phyloP scores from a whole-genome alignment of 2,329 filamentous ascomycete species.

The Microascus cirrosus region DNA sequence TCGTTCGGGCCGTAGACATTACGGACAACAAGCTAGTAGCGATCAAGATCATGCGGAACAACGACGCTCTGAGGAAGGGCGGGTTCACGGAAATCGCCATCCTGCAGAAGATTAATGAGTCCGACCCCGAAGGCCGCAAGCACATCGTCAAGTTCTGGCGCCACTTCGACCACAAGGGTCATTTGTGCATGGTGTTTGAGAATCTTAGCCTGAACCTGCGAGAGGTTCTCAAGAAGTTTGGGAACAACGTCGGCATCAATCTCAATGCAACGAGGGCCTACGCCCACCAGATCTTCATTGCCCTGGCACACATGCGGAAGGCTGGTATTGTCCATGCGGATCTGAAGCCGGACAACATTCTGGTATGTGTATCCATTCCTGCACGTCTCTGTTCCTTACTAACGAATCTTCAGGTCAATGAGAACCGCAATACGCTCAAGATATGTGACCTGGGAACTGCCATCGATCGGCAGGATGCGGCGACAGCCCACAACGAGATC shows the following conservation, averaged over 20 bases:
- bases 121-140: slow-evolving; percentile 81
- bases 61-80: slow-evolving; percentile 83
- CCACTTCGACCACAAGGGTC: slow-evolving; percentile 86
- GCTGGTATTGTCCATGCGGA: slow-evolving; percentile 93
- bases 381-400: slow-evolving; percentile 8
- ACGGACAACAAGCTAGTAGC: slow-evolving; percentile 69
- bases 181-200: slow-evolving; percentile 95
- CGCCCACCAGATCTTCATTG: slow-evolving; percentile 88
- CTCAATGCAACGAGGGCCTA: slow-evolving; percentile 78
- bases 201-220: slow-evolving; percentile 87
- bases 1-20: slow-evolving; percentile 78
- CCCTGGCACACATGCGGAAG: slow-evolving; percentile 76
- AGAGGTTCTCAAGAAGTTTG: slow-evolving; percentile 91
- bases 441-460: slow-evolving; percentile 97
- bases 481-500: slow-evolving; percentile 65
- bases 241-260: slow-evolving; percentile 87
- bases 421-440: slow-evolving; percentile 74
- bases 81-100: slow-evolving; percentile 93
- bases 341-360: slow-evolving; percentile 93
- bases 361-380: slow-evolving; percentile 37
- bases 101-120: slow-evolving; percentile 72
- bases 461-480: slow-evolving; percentile 71
- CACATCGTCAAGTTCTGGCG: slow-evolving; percentile 83
- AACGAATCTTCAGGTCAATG: slow-evolving; percentile 51
- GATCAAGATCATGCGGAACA: slow-evolving; percentile 96